These are phyloP conservation scores for Phytophthora tentaculata DNA, from an alignment of 352 stramenopile species.

Conservation along the genomic window DNA sequence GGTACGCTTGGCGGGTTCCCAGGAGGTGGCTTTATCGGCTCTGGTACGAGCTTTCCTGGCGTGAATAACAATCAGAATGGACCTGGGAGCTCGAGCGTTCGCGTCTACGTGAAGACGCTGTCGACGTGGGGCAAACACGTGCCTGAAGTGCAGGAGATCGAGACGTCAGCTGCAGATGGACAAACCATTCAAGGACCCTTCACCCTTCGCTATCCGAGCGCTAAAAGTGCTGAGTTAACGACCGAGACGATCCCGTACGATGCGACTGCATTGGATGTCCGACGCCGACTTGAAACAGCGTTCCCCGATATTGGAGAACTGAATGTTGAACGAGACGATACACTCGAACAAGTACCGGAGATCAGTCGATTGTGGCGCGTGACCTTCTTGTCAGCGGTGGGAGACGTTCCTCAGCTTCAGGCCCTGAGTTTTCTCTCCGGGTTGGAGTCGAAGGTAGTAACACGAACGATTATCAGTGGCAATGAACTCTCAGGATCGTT, in stretches of 20 bases:
- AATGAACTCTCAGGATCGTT: constrained; percentile 92
- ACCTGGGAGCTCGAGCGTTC: constrained; percentile 88
- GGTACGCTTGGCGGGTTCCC: constrained; percentile 94
- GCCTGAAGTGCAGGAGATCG: constrained; percentile 92
- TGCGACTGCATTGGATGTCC: constrained; percentile 65
- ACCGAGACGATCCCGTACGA: constrained; percentile 78
- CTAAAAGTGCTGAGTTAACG: constrained; percentile 9
- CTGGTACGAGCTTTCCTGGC: constrained; percentile 31
- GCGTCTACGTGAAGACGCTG: constrained; percentile 94
- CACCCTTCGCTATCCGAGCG: constrained; percentile 43
- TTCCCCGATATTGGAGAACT: constrained; percentile 59
- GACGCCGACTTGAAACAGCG: constrained; percentile 56
- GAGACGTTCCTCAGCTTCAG: constrained; percentile 78
- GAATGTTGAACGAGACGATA: constrained; percentile 60
- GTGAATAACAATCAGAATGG: constrained; percentile 94
- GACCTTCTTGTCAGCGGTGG: constrained; percentile 89
- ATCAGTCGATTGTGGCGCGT: constrained; percentile 88
- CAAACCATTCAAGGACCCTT: constrained; percentile 92
- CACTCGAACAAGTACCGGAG: constrained; percentile 58
- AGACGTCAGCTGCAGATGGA: constrained; percentile 71
- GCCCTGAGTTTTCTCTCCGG: constrained; percentile 79
- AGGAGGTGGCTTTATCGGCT: constrained; percentile 86
- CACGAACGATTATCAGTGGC: constrained; percentile 79
- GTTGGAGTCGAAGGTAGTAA: constrained; percentile 67
- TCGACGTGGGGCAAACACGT: constrained; percentile 87